Evolutionary conservation across 495 filamentous ascomycete genomes (phyloP).

Genomic region (Hypoxylon rickii): DNA sequence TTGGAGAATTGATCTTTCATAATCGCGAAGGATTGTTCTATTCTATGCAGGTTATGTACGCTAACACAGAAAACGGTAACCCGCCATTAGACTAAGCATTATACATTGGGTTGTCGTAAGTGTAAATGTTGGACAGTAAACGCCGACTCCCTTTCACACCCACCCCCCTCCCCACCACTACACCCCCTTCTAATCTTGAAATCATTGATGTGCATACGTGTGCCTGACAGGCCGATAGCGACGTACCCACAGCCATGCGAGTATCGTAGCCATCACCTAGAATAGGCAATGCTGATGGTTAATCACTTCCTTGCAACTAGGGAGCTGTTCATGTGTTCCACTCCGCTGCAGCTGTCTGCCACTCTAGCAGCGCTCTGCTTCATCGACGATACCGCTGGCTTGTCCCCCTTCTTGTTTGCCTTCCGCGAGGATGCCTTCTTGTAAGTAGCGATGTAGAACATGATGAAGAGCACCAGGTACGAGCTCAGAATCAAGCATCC

Average conservation of each 20-base stretch:
- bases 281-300: constrained; percentile 4
- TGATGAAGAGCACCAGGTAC: constrained; percentile 96
- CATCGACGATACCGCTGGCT: constrained; percentile 21
- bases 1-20: too few species aligned
- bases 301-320: constrained; percentile 30
- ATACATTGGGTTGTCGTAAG: constrained; percentile 16
- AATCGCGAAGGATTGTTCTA: too few species aligned
- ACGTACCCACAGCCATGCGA: constrained; percentile 20
- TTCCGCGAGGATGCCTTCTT: constrained; percentile 60
- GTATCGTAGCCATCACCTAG: constrained; percentile 6
- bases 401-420: constrained; percentile 28
- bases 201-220: too few species aligned
- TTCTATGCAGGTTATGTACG: too few species aligned
- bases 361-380: constrained; percentile 32
- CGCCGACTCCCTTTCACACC: constrained; percentile 11
- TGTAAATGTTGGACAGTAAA: constrained; percentile 1
- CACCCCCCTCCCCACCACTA: background rate
- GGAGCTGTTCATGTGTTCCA: constrained; percentile 34
- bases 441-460: constrained; percentile 96
- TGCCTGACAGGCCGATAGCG: constrained; percentile 3
- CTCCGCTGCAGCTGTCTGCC: constrained; percentile 36
- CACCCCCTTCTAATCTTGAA: constrained; percentile 1
- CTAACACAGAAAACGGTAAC: too few species aligned
- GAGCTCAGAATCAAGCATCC: constrained; percentile 87
- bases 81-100: constrained; percentile 13